A percentile compares a stretch with the other conserved stretches of the same genome.
These are phyloP conservation scores for Melastoma malabathricum DNA, from an alignment of 345 rosid species.

Conservation along the genomic window DNA sequence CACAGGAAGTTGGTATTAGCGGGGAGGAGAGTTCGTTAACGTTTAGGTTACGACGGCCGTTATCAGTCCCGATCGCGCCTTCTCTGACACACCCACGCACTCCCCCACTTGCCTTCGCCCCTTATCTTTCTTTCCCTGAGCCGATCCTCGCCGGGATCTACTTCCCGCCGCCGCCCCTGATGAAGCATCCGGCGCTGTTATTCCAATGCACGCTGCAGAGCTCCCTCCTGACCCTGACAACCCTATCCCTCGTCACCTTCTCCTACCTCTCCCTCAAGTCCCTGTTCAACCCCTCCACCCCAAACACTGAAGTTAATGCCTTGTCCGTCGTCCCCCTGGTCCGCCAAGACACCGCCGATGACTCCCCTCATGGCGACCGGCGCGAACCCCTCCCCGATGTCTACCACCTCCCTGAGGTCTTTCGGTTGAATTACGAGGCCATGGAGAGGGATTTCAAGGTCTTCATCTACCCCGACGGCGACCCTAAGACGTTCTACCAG, in stretches of 20 bases:
- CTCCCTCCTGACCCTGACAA: slow-evolving; percentile 51
- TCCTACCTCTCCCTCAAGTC: slow-evolving; percentile 46
- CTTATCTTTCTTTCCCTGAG: too few relatives aligned
- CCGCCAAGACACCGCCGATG: neutral
- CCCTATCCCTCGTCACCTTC: slow-evolving; percentile 38
- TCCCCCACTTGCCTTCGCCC: too few relatives aligned
- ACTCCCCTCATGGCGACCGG: neutral
- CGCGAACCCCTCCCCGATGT: slow-evolving; percentile 26
- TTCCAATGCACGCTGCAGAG: slow-evolving; percentile 47
- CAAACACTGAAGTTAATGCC: neutral
- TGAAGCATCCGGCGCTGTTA: slow-evolving; percentile 10
- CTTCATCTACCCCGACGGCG: slow-evolving; percentile 87
- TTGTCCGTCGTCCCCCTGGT: neutral
- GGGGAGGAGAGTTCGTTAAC: too few relatives aligned
- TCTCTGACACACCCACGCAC: too few relatives aligned
- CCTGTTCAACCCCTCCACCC: slow-evolving; percentile 19
- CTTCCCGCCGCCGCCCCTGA: too few relatives aligned
- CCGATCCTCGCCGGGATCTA: too few relatives aligned
- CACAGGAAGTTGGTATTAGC: too few relatives aligned
- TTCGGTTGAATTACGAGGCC: slow-evolving; percentile 53
- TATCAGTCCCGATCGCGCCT: too few relatives aligned
- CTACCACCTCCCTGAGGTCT: slow-evolving; percentile 52
- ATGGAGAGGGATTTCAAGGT: slow-evolving; percentile 83
- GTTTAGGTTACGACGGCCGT: too few relatives aligned
- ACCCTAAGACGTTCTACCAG: slow-evolving; percentile 73